A percentile compares a stretch with the other conserved stretches of the same genome.
Evolutionary conservation across 2,329 filamentous ascomycete genomes (phyloP).

Genomic region (Hypoxylon sp.): DNA sequence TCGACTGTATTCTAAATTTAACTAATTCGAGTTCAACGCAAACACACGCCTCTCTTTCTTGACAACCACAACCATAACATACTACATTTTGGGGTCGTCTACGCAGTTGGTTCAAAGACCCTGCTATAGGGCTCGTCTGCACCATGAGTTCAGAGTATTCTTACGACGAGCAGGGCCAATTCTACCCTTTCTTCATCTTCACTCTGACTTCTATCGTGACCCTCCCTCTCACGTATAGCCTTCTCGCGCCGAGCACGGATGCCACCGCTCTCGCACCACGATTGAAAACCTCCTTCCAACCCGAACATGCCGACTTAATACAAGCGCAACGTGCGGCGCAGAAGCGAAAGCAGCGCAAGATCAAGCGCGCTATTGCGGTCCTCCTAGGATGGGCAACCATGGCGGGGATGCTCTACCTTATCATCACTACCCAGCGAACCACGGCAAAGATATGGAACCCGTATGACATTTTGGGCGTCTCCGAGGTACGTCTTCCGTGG

Average conservation of each 20-base stretch:
- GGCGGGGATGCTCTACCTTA: slow-evolving; percentile 92
- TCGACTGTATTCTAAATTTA: slow-evolving; percentile 41
- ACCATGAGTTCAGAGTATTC: slow-evolving; percentile 95
- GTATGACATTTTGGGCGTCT: slow-evolving; percentile 91
- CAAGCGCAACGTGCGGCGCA: slow-evolving; percentile 85
- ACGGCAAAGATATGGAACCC: slow-evolving; percentile 91
- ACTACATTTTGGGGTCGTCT: slow-evolving; percentile 16
- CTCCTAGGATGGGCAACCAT: slow-evolving; percentile 85
- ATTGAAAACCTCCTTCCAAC: slow-evolving; percentile 84
- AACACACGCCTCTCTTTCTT: slow-evolving; percentile 29
- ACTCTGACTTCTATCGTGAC: slow-evolving; percentile 90
- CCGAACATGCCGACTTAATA: slow-evolving; percentile 86
- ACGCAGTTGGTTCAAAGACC: slow-evolving; percentile 43
- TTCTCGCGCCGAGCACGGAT: slow-evolving; percentile 81
- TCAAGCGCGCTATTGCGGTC: slow-evolving; percentile 85
- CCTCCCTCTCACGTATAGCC: slow-evolving; percentile 87
- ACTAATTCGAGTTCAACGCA: slow-evolving; percentile 30
- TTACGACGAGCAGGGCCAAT: slow-evolving; percentile 98
- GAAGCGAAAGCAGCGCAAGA: slow-evolving; percentile 87
- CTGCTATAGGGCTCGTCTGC: slow-evolving; percentile 51
- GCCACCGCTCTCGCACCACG: slow-evolving; percentile 84
- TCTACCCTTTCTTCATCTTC: slow-evolving; percentile 99
- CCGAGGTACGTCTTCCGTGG: slow-evolving; percentile 69
- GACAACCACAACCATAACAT: slow-evolving; percentile 14
- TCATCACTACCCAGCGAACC: slow-evolving; percentile 79